phyloP scores from a whole-genome alignment of 2,329 filamentous ascomycete species.

The Pseudocercospora fuligena region DNA sequence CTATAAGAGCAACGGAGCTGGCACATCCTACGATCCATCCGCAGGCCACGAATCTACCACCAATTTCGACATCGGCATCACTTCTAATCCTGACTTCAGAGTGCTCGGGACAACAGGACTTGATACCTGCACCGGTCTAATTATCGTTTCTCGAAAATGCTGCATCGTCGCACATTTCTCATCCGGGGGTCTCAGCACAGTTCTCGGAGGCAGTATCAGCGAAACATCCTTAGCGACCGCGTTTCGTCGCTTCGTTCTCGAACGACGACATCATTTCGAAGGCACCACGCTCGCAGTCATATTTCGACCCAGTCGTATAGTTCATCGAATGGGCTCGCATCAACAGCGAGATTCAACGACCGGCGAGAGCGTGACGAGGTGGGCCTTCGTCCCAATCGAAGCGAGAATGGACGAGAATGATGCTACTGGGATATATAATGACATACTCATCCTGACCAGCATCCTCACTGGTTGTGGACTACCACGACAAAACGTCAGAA shows the following conservation, averaged over 20 bases:
- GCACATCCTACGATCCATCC: background rate
- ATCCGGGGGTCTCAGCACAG: background rate
- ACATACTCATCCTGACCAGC: background rate
- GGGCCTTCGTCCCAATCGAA: conserved; percentile 1
- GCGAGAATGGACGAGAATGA: background rate
- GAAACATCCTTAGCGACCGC: background rate
- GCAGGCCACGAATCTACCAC: background rate
- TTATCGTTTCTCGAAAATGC: background rate
- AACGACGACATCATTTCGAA: background rate
- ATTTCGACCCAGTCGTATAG: background rate
- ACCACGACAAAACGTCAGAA: background rate
- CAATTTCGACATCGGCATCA: background rate
- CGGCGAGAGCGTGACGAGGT: background rate
- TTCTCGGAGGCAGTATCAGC: background rate
- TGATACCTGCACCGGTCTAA: background rate
- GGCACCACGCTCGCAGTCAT: background rate
- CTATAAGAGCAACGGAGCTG: background rate
- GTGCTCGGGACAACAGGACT: background rate
- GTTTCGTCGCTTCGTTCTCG: background rate
- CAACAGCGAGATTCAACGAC: background rate
- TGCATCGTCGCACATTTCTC: background rate
- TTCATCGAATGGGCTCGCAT: background rate
- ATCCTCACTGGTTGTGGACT: background rate
- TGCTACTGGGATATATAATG: background rate
- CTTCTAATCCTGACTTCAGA: background rate